Conservation (phyloP, 164 flowering plant genomes). For the Tetracentron sinense region DNA sequence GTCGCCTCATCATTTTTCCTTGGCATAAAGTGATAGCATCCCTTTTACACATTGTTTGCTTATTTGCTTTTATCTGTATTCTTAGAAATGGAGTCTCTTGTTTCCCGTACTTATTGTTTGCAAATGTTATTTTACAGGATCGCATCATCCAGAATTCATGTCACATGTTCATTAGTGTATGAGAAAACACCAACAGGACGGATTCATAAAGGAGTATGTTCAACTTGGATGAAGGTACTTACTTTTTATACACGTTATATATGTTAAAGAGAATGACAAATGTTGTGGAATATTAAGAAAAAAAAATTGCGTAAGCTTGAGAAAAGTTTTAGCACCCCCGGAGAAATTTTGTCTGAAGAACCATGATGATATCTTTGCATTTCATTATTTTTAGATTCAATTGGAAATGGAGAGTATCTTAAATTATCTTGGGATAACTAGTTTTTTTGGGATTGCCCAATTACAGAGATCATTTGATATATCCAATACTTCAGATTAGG, state of each 20-base stretch:
- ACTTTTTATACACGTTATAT: too few relatives aligned
- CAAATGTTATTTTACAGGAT: slow-evolving; percentile 45
- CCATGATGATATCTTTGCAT: background rate
- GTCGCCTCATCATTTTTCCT: background rate
- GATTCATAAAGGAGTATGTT: slow-evolving; percentile 89
- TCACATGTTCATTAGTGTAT: slow-evolving; percentile 85
- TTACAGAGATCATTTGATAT: too few relatives aligned
- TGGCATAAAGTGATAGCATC: too few relatives aligned
- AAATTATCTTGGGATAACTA: too few relatives aligned
- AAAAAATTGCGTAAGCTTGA: too few relatives aligned
- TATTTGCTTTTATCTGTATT: too few relatives aligned
- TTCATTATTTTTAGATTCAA: background rate
- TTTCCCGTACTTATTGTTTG: background rate
- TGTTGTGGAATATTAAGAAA: background rate
- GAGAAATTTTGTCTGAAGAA: too few relatives aligned
- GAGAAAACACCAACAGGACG: slow-evolving; percentile 85
- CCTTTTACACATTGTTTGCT: too few relatives aligned
- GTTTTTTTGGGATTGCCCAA: background rate
- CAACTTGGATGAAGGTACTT: slow-evolving; percentile 98
- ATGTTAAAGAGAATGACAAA: background rate
- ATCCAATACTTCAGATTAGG: too few relatives aligned
- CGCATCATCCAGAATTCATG: slow-evolving; percentile 84
- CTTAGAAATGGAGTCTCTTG: too few relatives aligned
- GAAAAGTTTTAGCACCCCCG: too few relatives aligned
- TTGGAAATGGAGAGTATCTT: too few relatives aligned